These are phyloP conservation scores for Penicillium vulpinum DNA, from an alignment of 2,329 filamentous ascomycete genomes.

Conservation along the genomic window DNA sequence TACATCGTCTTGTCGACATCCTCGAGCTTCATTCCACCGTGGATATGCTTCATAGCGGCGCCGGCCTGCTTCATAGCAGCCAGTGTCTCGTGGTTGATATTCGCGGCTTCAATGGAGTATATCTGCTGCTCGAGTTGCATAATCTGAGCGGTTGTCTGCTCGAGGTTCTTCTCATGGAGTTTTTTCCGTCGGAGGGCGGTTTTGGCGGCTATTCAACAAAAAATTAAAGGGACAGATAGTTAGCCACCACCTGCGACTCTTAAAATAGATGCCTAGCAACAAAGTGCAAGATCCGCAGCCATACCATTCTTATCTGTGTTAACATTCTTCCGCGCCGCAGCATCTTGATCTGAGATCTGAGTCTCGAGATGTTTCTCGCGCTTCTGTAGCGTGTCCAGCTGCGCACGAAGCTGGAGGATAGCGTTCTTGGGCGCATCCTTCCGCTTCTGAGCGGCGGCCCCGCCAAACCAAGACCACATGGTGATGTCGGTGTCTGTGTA, in stretches of 20 bases:
- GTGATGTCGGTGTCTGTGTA: not conserved
- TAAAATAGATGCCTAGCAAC: not conserved
- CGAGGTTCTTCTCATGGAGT: slow-evolving; percentile 83
- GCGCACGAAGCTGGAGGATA: slow-evolving; percentile 80
- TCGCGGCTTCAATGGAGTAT: slow-evolving; percentile 94
- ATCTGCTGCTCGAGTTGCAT: slow-evolving; percentile 92
- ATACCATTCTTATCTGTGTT: slow-evolving; percentile 86
- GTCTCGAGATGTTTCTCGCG: slow-evolving; percentile 85
- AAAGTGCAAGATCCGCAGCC: slow-evolving; percentile 34
- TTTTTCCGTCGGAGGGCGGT: slow-evolving; percentile 92
- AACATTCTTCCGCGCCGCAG: slow-evolving; percentile 83
- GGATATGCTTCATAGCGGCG: slow-evolving; percentile 88
- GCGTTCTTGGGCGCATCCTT: slow-evolving; percentile 97
- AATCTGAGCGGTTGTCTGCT: slow-evolving; percentile 88
- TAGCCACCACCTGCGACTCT: not conserved
- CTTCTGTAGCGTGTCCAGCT: slow-evolving; percentile 98
- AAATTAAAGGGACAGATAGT: not conserved
- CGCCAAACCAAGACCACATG: slow-evolving; percentile 91
- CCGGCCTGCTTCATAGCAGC: slow-evolving; percentile 90
- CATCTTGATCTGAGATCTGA: slow-evolving; percentile 91
- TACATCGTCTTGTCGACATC: slow-evolving; percentile 96
- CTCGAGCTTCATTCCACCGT: slow-evolving; percentile 85
- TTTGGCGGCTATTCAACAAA: slow-evolving; percentile 71
- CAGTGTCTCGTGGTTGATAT: slow-evolving; percentile 97
- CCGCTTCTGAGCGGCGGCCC: slow-evolving; percentile 75